A percentile compares a stretch with the other conserved stretches of the same genome.
Conservation (phyloP, 1,284 basidiomycete species). For the Marasmius sp. region DNA sequence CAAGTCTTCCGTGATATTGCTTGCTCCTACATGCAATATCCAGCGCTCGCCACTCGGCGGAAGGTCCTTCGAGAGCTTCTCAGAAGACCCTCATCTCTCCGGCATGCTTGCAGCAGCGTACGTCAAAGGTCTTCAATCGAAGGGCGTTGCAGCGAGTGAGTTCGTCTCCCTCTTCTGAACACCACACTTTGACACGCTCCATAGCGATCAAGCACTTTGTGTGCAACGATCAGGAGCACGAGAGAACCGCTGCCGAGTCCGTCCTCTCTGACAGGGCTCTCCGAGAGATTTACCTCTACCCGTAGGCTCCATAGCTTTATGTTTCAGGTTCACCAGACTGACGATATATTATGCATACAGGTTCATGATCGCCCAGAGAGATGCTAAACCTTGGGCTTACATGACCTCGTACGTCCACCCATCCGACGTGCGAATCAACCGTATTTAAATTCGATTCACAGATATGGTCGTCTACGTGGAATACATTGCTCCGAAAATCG, state of each 20-base stretch:
- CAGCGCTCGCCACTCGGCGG: constrained; percentile 63
- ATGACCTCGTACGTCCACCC: constrained; percentile 52
- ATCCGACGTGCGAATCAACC: not conserved
- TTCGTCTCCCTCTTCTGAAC: constrained; percentile 7
- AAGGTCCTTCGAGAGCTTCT: constrained; percentile 70
- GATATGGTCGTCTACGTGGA: constrained; percentile 67
- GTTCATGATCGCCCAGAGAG: constrained; percentile 66
- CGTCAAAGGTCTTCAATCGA: constrained; percentile 63
- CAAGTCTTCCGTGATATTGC: constrained; percentile 59
- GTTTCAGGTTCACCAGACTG: not conserved
- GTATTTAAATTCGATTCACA: constrained; percentile 19
- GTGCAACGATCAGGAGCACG: constrained; percentile 68
- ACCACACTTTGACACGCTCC: not conserved
- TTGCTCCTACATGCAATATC: constrained; percentile 74
- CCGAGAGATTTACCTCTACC: constrained; percentile 71
- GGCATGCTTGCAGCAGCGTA: constrained; percentile 63
- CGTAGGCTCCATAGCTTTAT: constrained; percentile 38
- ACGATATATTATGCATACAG: constrained; percentile 26
- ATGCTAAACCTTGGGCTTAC: constrained; percentile 59
- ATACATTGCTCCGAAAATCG: constrained; percentile 64
- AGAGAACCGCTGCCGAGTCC: constrained; percentile 61
- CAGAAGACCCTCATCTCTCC: constrained; percentile 61
- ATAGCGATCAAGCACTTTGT: constrained; percentile 51
- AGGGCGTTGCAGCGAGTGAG: constrained; percentile 58
- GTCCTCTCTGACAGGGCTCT: constrained; percentile 63